Evolutionary conservation across 2,329 filamentous ascomycete genomes (phyloP).

Genomic region (Neospermospora avenae): DNA sequence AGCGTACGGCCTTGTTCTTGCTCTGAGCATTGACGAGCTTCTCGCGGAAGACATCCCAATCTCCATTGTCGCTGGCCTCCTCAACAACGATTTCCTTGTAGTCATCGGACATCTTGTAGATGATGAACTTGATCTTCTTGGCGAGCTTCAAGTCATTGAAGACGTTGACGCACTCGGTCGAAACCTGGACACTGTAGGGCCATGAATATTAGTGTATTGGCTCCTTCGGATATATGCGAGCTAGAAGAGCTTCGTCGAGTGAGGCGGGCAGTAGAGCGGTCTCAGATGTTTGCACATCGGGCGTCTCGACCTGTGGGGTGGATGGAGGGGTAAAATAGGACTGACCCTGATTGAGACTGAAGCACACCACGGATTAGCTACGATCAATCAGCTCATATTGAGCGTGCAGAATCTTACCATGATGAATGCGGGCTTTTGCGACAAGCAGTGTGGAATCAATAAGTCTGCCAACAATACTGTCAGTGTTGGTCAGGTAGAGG

Average conservation of each 20-base stretch:
- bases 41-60: conserved; percentile 73
- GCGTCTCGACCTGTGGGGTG: conserved; percentile 6
- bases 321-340: conserved; percentile 34
- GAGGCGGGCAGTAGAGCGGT: background rate
- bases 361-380: conserved; percentile 20
- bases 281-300: background rate
- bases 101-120: conserved; percentile 84
- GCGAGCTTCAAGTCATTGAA: conserved; percentile 83
- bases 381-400: background rate
- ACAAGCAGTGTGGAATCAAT: conserved; percentile 18
- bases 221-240: background rate
- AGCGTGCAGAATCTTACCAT: conserved; percentile 16
- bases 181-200: conserved; percentile 61
- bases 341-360: conserved; percentile 68
- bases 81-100: conserved; percentile 80
- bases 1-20: conserved; percentile 64
- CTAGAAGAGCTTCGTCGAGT: background rate
- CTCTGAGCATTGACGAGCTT: conserved; percentile 71
- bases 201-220: conserved; percentile 13
- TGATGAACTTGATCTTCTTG: conserved; percentile 81
- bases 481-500: conserved; percentile 19
- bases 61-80: conserved; percentile 61
- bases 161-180: conserved; percentile 63
- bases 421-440: conserved; percentile 17
- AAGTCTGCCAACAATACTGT: conserved; percentile 19